phyloP scores from a whole-genome alignment of 805 yeast genomes.

The Candida ficus region DNA sequence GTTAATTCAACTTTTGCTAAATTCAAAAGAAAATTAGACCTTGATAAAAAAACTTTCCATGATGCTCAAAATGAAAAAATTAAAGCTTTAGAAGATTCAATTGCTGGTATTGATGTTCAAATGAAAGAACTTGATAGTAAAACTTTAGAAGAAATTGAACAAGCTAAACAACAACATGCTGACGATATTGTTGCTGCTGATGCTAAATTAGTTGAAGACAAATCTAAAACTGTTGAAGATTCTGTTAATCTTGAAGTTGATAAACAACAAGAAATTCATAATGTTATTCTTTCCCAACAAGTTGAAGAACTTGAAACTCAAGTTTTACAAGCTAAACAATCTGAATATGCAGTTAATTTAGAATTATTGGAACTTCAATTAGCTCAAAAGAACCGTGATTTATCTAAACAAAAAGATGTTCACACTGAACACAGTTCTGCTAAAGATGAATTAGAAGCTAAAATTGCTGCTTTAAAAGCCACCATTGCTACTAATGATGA shows the following conservation, averaged over 20 bases:
- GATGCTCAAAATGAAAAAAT: slow-evolving; percentile 15
- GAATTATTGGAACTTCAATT: slow-evolving; percentile 22
- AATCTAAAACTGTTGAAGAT: slow-evolving; percentile 13
- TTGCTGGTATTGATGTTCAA: slow-evolving; percentile 17
- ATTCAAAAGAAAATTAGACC: slow-evolving; percentile 24
- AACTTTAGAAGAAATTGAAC: slow-evolving; percentile 20
- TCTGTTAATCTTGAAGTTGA: slow-evolving; percentile 14
- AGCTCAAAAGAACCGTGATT: slow-evolving; percentile 22
- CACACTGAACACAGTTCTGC: slow-evolving; percentile 13
- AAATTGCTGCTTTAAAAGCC: slow-evolving; percentile 15
- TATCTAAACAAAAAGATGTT: slow-evolving; percentile 17
- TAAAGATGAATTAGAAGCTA: slow-evolving; percentile 17
- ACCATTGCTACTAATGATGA: slow-evolving; percentile 18
- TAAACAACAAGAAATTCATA: slow-evolving; percentile 16
- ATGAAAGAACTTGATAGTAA: slow-evolving; percentile 19
- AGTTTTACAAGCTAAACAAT: slow-evolving; percentile 24
- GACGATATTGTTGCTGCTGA: slow-evolving; percentile 15
- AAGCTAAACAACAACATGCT: slow-evolving; percentile 13
- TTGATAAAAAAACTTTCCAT: slow-evolving; percentile 17
- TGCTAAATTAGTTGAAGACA: slow-evolving; percentile 15
- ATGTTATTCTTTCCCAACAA: slow-evolving; percentile 19
- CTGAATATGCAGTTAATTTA: slow-evolving; percentile 21
- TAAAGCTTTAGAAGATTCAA: slow-evolving; percentile 19
- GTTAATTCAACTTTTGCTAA: slow-evolving; percentile 21
- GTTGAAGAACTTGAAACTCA: slow-evolving; percentile 20